These are phyloP conservation scores for Eucalyptus melliodora DNA, from an alignment of 345 rosid species.

Conservation along the genomic window DNA sequence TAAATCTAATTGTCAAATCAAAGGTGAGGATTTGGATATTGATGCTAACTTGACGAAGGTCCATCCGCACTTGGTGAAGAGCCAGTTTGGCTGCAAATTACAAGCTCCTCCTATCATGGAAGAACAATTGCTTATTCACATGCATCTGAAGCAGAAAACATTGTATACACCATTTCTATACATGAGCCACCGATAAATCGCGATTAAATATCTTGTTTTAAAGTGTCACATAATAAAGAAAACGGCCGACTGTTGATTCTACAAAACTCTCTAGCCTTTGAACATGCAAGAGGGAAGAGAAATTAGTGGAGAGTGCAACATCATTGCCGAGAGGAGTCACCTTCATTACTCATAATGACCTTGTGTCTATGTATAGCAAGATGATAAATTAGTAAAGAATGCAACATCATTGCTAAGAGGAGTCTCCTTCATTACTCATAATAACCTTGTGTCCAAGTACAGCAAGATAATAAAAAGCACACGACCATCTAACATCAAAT, in stretches of 20 bases:
- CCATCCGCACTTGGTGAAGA: no score
- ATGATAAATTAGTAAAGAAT: neutral
- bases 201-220: neutral
- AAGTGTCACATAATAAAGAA: neutral
- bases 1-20: no score
- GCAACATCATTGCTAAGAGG: neutral
- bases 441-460: neutral
- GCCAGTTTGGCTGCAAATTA: no score
- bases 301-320: no score
- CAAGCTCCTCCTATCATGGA: no score
- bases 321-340: neutral
- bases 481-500: constrained; percentile 5
- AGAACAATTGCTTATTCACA: no score
- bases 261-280: neutral
- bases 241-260: neutral
- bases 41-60: no score
- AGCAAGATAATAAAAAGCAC: neutral
- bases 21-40: no score
- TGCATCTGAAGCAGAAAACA: no score
- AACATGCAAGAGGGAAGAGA: neutral
- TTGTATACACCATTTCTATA: no score
- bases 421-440: neutral
- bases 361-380: neutral
- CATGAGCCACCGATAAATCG: neutral
- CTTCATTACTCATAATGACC: neutral